Evolutionary conservation across 108 stramenopile genomes (phyloP), one percentile per base, ranked within the genome.

Genomic region (Cylindrotheca fusiformis): DNA sequence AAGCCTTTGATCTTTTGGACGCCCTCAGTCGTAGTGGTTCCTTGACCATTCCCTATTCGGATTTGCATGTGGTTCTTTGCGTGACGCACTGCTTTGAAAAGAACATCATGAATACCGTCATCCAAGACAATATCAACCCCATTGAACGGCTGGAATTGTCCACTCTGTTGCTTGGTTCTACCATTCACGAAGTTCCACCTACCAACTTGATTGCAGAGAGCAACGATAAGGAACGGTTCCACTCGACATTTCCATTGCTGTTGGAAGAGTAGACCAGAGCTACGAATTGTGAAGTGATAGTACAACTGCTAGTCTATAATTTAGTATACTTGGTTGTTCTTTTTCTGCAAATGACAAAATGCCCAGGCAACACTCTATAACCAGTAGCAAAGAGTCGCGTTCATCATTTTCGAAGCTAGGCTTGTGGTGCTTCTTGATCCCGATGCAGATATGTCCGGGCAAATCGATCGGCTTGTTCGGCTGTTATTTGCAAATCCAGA

Each of bases 1-100:
- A 82, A 59, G 91, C 95, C 12, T 86, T 91, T 55, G 95, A 95
- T 53, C 74, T 95, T 6, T 65, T 95, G 18, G 90, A 93, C 71
- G 95, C 90, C 1, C 73, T 95, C 24, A 77, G 77, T 25, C 77
- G 89, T 24, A 87, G 85, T 55, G 95, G 95, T 2, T 89, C 81
- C 0, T 68, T 95, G 8, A 69, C 84, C 4, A 75, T 95, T 14
- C 52, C 59, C 31, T 74, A 48, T 54, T 69, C 81, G 19, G 81
- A 88, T 53, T 71, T 95, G 47, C 95, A 96, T 56, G 86, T 94
- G 4, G 48, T 63, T n/a, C n/a, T n/a, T n/a, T n/a, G n/a, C n/a
- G n/a, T n/a, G n/a, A n/a, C n/a, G n/a, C n/a, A n/a, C n/a, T 73
- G 85, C 41, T 95, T 95, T 57, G 90, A 90, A 56, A 75, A 85